phyloP scores from a whole-genome alignment of 2,329 filamentous ascomycete species.

The Alternaria solani region DNA sequence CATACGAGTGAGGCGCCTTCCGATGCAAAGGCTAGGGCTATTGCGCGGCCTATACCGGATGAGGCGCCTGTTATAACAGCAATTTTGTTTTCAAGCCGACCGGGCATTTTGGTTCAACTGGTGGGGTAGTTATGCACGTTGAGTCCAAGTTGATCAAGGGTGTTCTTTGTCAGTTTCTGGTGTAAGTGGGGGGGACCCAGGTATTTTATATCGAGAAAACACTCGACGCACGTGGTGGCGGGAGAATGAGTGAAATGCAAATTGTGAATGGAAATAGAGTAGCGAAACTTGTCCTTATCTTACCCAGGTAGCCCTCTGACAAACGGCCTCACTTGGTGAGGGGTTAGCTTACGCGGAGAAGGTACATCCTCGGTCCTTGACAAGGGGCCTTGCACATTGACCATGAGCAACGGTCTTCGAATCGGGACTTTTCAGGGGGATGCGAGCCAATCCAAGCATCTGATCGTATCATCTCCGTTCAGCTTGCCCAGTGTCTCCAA shows the following conservation, averaged over 20 bases:
- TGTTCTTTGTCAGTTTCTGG: neutral
- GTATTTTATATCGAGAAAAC: neutral
- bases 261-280: neutral
- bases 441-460: neutral
- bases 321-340: neutral
- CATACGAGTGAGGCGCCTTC: constrained; percentile 46
- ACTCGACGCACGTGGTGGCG: neutral
- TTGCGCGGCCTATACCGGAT: constrained; percentile 48
- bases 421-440: neutral
- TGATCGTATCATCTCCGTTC: neutral
- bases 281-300: neutral
- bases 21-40: constrained; percentile 38
- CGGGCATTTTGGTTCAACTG: constrained; percentile 21
- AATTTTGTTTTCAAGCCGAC: constrained; percentile 39
- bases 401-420: neutral
- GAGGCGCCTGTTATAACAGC: constrained; percentile 48
- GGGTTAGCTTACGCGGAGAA: constrained; percentile 3
- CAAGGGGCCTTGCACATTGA: neutral
- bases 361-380: constrained; percentile 16
- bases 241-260: neutral
- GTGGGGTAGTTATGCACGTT: neutral
- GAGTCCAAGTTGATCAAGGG: neutral
- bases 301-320: neutral
- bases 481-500: too few species aligned
- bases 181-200: neutral